Base-by-base conservation (phyloP, 2,329 filamentous ascomycete genomes). In the Microthyrium microscopicum region DNA sequence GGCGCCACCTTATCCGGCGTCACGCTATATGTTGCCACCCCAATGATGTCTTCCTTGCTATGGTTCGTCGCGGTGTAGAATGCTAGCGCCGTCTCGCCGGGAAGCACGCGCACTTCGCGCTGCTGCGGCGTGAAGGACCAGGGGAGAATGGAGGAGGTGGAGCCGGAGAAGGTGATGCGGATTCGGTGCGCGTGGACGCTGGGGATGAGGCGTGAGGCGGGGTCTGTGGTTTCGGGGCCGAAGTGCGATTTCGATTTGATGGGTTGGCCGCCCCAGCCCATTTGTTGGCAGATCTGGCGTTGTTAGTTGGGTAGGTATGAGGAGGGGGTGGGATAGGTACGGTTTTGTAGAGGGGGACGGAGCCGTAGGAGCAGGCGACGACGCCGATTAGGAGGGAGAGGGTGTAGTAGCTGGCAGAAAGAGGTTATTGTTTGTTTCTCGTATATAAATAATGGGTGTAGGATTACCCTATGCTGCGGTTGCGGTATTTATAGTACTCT, bases 71-170 rank as follows among this genome's bases (percentile, higher is more conserved):
- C 89, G 5, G 83, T 98, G 60, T 94, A 98, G 55, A 98, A 98
- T 3, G 91, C 89, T 42, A 98, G 64, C 4, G 89, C 89, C 3
- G 89, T 98, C 64, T 98, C 89, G 42, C 91, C 91, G 0, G 89
- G 91, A 2, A 95, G 66, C 1, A 98, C 87, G 36, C 83, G 74
- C 33, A 98, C 89, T 62, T 98, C 89, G 37, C 87, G 80, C 62
- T 98, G 89, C 57, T 98, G 89, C 2, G 89, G 89, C 2, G 74
- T 74, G 56, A 98, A 98, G 54, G 94, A 94, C 89, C 89, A 98
- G 1, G 87, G 85, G 19, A 98, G 68, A 1, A 93, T 75, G 52
- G 95, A 89, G 1, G 87, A 95, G 2, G 94, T 85, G 19, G 83
- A 91, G 30, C 85, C 81, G 50, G 84, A 89, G 68, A 98, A 98